Evolutionary conservation across 805 yeast species (phyloP).

Genomic region (Wickerhamomyces rabaulensis): DNA sequence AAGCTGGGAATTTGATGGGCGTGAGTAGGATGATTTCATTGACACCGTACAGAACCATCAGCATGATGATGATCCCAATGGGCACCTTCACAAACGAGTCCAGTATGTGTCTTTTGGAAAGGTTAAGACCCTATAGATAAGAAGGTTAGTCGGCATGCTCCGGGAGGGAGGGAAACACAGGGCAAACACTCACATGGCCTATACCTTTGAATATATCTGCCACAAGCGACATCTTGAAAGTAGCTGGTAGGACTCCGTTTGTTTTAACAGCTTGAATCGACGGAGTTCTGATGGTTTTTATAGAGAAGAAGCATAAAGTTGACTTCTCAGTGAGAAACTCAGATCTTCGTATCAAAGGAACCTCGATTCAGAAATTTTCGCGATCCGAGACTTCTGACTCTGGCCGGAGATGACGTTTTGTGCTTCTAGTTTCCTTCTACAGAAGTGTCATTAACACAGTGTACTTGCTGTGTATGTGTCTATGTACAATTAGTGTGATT

Average conservation of each 20-base stretch:
- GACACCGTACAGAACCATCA: conserved; percentile 20
- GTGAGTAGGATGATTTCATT: conserved; percentile 22
- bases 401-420: too few species aligned
- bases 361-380: background rate
- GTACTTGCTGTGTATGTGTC: background rate
- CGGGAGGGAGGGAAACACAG: background rate
- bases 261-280: background rate
- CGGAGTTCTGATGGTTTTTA: background rate
- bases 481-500: background rate
- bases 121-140: conserved; percentile 13
- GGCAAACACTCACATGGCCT: background rate
- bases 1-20: conserved; percentile 55
- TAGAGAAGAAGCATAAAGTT: background rate
- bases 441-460: background rate
- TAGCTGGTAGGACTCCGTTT: background rate
- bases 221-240: background rate
- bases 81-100: conserved; percentile 21
- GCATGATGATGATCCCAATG: conserved; percentile 17
- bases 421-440: too few species aligned
- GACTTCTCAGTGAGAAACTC: background rate
- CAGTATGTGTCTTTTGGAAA: conserved; percentile 15
- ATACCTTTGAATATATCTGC: background rate
- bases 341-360: background rate
- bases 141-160: background rate
- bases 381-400: background rate